These are phyloP conservation scores for Metarhizium brunneum DNA, from an alignment of 2,329 filamentous ascomycete species.

Conservation along the genomic window DNA sequence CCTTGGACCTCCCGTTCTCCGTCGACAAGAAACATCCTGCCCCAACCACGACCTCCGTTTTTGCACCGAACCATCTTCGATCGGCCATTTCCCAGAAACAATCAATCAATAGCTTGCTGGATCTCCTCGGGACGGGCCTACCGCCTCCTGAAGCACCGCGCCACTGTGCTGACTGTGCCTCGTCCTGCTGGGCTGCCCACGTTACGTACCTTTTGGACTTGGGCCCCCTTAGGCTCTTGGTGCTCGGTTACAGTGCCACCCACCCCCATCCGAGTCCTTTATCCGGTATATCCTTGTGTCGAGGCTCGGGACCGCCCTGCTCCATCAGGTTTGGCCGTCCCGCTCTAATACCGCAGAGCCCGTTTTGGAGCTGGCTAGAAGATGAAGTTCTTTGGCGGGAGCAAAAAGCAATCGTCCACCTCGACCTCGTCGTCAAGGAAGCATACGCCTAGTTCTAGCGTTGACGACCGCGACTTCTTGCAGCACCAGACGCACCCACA, in stretches of 20 bases:
- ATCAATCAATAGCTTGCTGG: not conserved
- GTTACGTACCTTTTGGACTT: not conserved
- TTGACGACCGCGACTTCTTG: constrained; percentile 27
- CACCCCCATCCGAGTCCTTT: constrained; percentile 12
- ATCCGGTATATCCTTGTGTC: constrained; percentile 32
- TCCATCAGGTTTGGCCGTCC: constrained; percentile 12
- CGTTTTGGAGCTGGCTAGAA: constrained; percentile 14
- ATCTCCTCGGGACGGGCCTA: constrained; percentile 3
- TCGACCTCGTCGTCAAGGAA: constrained; percentile 26
- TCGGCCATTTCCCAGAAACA: not conserved
- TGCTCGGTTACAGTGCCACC: constrained; percentile 17
- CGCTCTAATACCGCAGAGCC: constrained; percentile 3
- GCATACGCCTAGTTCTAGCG: constrained; percentile 23
- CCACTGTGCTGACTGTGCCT: not conserved
- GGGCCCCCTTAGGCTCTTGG: constrained; percentile 13
- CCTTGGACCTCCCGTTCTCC: not conserved
- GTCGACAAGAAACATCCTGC: not conserved
- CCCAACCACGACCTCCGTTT: not conserved
- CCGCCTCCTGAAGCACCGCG: constrained; percentile 1
- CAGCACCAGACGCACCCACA: constrained; percentile 21
- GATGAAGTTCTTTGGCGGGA: constrained; percentile 44
- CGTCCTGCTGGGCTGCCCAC: not conserved
- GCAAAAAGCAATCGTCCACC: constrained; percentile 28
- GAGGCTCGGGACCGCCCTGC: constrained; percentile 26
- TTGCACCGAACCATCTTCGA: not conserved